phyloP scores from a whole-genome alignment of 306 rosid genomes.

The Arachis stenosperma region DNA sequence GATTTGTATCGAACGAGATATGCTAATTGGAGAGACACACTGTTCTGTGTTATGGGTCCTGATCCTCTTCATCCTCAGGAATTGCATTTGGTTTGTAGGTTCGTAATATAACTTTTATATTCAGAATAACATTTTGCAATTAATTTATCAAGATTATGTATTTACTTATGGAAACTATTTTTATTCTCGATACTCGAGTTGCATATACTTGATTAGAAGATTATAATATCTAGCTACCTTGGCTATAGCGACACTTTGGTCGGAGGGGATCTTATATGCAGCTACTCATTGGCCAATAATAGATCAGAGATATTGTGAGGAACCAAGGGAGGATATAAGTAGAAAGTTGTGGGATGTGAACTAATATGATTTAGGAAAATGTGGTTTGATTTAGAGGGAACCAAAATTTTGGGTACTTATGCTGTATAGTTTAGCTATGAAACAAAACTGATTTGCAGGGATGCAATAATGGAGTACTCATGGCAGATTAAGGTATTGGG shows the following conservation, averaged over 20 bases:
- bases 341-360: not conserved
- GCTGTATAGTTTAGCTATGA: not conserved
- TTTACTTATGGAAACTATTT: too few species aligned
- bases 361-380: not conserved
- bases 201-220: too few species aligned
- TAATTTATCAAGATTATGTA: not conserved
- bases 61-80: not conserved
- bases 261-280: too few species aligned
- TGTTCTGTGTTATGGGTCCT: constrained; percentile 38
- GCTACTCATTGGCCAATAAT: too few species aligned
- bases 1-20: constrained; percentile 35
- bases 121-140: not conserved
- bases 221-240: too few species aligned
- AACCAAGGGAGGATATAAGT: too few species aligned
- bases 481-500: not conserved
- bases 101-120: too few species aligned
- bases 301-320: too few species aligned
- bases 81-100: not conserved
- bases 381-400: not conserved
- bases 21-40: constrained; percentile 45
- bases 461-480: not conserved
- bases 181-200: too few species aligned
- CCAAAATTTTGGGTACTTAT: not conserved
- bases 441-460: not conserved
- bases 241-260: too few species aligned